A percentile compares a stretch with the other conserved stretches of the same genome.
These are phyloP conservation scores for Skeletonema costatum DNA, from an alignment of 108 stramenopile species.

Conservation along the genomic window DNA sequence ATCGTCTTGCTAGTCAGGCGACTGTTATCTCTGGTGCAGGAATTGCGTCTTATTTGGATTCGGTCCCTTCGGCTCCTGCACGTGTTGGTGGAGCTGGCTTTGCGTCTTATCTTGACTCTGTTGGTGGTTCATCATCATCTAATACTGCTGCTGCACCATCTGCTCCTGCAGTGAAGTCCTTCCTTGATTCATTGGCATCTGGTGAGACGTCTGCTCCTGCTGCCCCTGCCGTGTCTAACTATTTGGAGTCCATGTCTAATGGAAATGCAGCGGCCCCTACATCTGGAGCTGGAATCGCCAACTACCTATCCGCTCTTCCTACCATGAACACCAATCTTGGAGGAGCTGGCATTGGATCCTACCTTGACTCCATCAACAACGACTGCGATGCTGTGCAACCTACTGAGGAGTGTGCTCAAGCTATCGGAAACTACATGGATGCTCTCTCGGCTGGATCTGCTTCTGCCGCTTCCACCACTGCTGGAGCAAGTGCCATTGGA, in stretches of 20 bases:
- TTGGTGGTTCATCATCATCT: too few relatives aligned
- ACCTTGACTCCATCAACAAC: slow-evolving; percentile 30
- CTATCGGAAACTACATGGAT: slow-evolving; percentile 26
- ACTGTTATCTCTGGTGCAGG: slow-evolving; percentile 13
- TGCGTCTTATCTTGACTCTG: too few relatives aligned
- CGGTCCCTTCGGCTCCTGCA: slow-evolving; percentile 24
- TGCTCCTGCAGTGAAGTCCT: too few relatives aligned
- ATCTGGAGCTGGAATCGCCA: neutral
- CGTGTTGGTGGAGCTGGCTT: neutral
- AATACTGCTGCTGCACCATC: neutral
- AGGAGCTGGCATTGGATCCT: slow-evolving; percentile 27
- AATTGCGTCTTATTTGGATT: slow-evolving; percentile 13
- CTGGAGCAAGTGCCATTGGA: slow-evolving; percentile 24
- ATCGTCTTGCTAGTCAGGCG: slow-evolving; percentile 16
- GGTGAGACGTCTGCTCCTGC: neutral
- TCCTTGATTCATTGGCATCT: too few relatives aligned
- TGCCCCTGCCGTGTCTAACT: neutral
- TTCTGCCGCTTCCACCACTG: slow-evolving; percentile 4
- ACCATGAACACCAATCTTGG: neutral
- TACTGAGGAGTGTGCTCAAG: slow-evolving; percentile 33
- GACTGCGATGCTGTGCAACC: slow-evolving; percentile 29
- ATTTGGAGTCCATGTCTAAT: neutral
- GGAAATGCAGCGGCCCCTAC: neutral
- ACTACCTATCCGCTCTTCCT: slow-evolving; percentile 13
- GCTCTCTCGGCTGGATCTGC: slow-evolving; percentile 25